phyloP scores from a whole-genome alignment of 805 yeast genomes.

The Myxozyma monticola region DNA sequence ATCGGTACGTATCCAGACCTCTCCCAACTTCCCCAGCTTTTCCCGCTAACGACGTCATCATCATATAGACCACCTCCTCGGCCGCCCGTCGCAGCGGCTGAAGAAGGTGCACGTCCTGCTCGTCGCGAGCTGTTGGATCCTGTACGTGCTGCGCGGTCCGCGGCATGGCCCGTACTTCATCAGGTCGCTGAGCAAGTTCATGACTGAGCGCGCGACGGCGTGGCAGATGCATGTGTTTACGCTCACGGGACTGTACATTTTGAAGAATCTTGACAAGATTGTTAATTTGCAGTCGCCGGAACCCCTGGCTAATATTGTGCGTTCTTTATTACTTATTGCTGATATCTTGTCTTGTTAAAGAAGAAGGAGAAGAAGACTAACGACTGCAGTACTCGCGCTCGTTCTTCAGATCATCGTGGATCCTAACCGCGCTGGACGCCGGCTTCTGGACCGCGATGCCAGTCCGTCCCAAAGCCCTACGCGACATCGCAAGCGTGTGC shows the following conservation, averaged over 20 bases:
- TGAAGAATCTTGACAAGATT: constrained; percentile 36
- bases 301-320: constrained; percentile 33
- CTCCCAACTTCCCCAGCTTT: no score
- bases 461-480: constrained; percentile 26
- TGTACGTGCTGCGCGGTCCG: constrained; percentile 33
- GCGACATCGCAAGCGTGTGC: constrained; percentile 33
- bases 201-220: constrained; percentile 32
- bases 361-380: background rate
- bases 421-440: constrained; percentile 37
- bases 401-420: constrained; percentile 36
- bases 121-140: constrained; percentile 33
- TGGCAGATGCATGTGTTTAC: constrained; percentile 38
- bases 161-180: constrained; percentile 34
- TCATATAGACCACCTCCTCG: constrained; percentile 32
- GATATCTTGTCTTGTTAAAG: background rate
- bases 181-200: constrained; percentile 21
- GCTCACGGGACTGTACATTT: constrained; percentile 34
- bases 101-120: constrained; percentile 34
- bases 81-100: constrained; percentile 35
- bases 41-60: no score
- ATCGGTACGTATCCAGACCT: no score
- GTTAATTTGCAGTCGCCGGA: constrained; percentile 35
- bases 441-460: constrained; percentile 40
- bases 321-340: background rate
- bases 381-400: constrained; percentile 28